Conservation (phyloP, 2,329 filamentous ascomycete species). For the Remersonia thermophila region DNA sequence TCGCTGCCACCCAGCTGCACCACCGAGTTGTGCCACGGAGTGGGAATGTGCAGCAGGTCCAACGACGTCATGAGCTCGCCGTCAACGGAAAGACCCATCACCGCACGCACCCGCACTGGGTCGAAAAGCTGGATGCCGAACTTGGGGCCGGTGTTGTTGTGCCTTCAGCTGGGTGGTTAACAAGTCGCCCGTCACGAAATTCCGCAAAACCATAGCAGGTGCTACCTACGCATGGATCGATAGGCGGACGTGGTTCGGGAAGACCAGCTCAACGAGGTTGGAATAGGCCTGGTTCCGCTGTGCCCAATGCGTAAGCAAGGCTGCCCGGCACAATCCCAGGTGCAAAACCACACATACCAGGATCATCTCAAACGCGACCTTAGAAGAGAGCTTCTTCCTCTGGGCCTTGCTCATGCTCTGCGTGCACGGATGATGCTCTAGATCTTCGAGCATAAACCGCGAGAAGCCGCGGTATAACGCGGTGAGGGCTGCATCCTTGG, state of each 20-base stretch:
- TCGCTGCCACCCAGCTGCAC: slow-evolving; percentile 9
- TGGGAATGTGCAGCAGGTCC: slow-evolving; percentile 13
- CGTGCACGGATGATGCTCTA: slow-evolving; percentile 9
- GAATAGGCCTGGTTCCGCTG: slow-evolving; percentile 14
- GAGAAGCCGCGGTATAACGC: slow-evolving; percentile 13
- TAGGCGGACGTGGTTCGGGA: slow-evolving; percentile 12
- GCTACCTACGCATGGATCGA: slow-evolving; percentile 12
- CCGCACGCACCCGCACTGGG: slow-evolving; percentile 9
- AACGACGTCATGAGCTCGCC: slow-evolving; percentile 10
- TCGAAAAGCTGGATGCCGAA: slow-evolving; percentile 14
- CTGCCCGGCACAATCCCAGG: too few species aligned
- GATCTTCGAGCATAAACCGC: slow-evolving; percentile 12
- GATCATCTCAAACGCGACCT: slow-evolving; percentile 14
- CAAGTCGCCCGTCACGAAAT: neutral
- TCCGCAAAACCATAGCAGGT: too few species aligned
- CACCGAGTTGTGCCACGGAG: slow-evolving; percentile 13
- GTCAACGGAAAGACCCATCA: slow-evolving; percentile 5
- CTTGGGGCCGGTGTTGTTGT: slow-evolving; percentile 14
- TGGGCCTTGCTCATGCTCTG: slow-evolving; percentile 7
- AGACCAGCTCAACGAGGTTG: slow-evolving; percentile 13
- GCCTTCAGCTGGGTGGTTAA: slow-evolving; percentile 4
- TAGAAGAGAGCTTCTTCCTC: slow-evolving; percentile 12
- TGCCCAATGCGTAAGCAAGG: neutral
- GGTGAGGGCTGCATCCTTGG: slow-evolving; percentile 10
- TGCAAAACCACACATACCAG: slow-evolving; percentile 8